Percentiles rank a stretch among this genome's conserved stretches.
phyloP scores from a whole-genome alignment of 495 filamentous ascomycete species.

The Tuber indicum region DNA sequence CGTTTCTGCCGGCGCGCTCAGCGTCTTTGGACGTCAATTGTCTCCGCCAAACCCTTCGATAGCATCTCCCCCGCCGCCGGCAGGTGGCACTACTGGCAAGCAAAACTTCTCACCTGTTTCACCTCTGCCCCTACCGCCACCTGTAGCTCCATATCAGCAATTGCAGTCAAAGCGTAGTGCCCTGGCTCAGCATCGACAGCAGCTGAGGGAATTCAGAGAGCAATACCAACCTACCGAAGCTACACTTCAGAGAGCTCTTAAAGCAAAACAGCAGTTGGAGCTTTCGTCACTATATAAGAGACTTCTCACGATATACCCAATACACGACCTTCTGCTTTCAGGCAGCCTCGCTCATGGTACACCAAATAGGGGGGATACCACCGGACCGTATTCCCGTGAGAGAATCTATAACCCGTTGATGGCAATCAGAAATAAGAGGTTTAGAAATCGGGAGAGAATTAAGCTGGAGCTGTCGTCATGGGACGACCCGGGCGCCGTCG shows the following conservation, averaged over 20 bases:
- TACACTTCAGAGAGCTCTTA: slow-evolving; percentile 40
- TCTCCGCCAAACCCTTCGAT: slow-evolving; percentile 32
- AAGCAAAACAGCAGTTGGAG: slow-evolving; percentile 38
- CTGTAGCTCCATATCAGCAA: slow-evolving; percentile 23
- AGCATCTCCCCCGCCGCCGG: slow-evolving; percentile 23
- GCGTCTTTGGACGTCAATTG: slow-evolving; percentile 17
- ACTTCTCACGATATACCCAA: slow-evolving; percentile 31
- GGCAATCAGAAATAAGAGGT: slow-evolving; percentile 37
- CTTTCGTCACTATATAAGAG: slow-evolving; percentile 36
- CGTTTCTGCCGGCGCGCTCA: slow-evolving; percentile 14
- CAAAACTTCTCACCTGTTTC: slow-evolving; percentile 9
- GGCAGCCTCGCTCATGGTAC: slow-evolving; percentile 7
- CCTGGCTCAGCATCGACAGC: slow-evolving; percentile 17
- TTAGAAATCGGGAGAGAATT: slow-evolving; percentile 38
- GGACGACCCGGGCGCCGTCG: slow-evolving; percentile 37
- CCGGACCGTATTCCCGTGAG: slow-evolving; percentile 8
- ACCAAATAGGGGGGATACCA: neutral
- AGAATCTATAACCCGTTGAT: slow-evolving; percentile 38
- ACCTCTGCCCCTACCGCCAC: slow-evolving; percentile 20
- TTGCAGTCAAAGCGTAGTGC: slow-evolving; percentile 30
- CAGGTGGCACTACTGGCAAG: slow-evolving; percentile 12
- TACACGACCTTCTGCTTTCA: slow-evolving; percentile 11
- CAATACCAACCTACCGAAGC: slow-evolving; percentile 39
- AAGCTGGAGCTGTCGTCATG: slow-evolving; percentile 39
- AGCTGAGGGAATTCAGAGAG: slow-evolving; percentile 34